phyloP scores from a whole-genome alignment of 192 early-diverging fungal species.

The Backusella luteola region DNA sequence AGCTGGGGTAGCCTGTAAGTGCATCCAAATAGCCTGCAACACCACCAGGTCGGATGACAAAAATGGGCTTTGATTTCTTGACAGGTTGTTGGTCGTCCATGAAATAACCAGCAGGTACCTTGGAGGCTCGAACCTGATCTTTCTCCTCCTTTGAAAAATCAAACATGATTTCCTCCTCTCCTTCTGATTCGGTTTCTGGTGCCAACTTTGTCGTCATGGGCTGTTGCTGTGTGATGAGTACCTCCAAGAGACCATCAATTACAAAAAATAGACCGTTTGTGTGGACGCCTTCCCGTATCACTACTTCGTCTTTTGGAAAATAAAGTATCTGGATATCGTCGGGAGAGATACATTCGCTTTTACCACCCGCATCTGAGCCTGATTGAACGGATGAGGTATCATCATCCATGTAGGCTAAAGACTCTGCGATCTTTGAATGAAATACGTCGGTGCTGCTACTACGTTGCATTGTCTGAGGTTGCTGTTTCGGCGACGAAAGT shows the following conservation, averaged over 20 bases:
- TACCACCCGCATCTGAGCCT: constrained; percentile 12
- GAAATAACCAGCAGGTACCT: constrained; percentile 24
- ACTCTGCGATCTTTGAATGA: background rate
- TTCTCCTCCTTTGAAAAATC: background rate
- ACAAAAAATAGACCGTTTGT: constrained; percentile 89
- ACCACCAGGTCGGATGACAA: constrained; percentile 80
- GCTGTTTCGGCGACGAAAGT: background rate
- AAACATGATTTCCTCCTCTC: background rate
- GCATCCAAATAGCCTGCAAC: constrained; percentile 91
- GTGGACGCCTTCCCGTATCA: constrained; percentile 84
- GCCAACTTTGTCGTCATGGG: background rate
- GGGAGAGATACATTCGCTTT: constrained; percentile 8
- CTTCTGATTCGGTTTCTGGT: background rate
- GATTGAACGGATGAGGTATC: constrained; percentile 11
- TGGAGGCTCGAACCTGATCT: constrained; percentile 13
- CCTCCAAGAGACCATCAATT: constrained; percentile 86
- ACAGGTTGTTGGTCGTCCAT: background rate
- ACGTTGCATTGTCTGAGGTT: background rate
- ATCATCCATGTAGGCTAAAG: background rate
- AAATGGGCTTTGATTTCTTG: constrained; percentile 48
- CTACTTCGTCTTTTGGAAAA: constrained; percentile 64
- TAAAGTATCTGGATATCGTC: constrained; percentile 74
- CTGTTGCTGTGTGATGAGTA: constrained; percentile 44
- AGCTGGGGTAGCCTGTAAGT: constrained; percentile 88
- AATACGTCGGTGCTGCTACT: background rate